Evolutionary conservation across 2,329 filamentous ascomycete species (phyloP), one percentile per base, ranked within the genome.

Genomic region (Calonectria crousiana): DNA sequence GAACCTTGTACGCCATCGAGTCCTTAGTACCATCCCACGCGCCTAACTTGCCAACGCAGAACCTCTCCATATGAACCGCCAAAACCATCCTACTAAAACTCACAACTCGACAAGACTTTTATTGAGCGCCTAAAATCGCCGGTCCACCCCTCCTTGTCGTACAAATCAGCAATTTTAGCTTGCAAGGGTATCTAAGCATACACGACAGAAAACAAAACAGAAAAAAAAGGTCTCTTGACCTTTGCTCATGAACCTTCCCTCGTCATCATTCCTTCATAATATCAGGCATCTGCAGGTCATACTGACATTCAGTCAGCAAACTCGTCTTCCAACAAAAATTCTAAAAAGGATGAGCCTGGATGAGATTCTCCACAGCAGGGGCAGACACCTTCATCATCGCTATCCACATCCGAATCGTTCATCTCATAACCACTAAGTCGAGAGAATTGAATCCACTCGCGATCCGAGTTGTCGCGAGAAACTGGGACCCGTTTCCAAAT

Each of bases 401-500:
- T 82, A 62, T 84, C 81, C 73, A 81, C 82, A 13, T 84, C 84
- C 16, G 76, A 32, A 30, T 83, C 80, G 47, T 77, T 80, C 75
- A 84, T 79, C 77, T 85, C 83, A 71, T 86, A 85, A 32, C 86
- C 86, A 36, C 80, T 85, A 64, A 76, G 81, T 38, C 85, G 82
- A 65, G 83, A 86, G 76, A 90, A 91, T 44, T 89, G 84, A 20
- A 84, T 82, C 89, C 88, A 91, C n/a, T 82, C 79, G 28, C 89
- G 88, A 38, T 85, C 81, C 18, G 83, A 78, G 0, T 75, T 77
- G 70, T 87, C 86, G 23, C 87, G 85, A 23, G 81, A 81, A 5
- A 83, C 60, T 1, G 89, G 89, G 0, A 90, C 85, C 16, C 83
- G 85, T 78, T 90, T 90, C 88, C 88, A 91, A 26, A 90, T 85